A percentile compares a stretch with the other conserved stretches of the same genome.
Conservation (phyloP, 2,329 filamentous ascomycete species). For the Penicillium sp. region DNA sequence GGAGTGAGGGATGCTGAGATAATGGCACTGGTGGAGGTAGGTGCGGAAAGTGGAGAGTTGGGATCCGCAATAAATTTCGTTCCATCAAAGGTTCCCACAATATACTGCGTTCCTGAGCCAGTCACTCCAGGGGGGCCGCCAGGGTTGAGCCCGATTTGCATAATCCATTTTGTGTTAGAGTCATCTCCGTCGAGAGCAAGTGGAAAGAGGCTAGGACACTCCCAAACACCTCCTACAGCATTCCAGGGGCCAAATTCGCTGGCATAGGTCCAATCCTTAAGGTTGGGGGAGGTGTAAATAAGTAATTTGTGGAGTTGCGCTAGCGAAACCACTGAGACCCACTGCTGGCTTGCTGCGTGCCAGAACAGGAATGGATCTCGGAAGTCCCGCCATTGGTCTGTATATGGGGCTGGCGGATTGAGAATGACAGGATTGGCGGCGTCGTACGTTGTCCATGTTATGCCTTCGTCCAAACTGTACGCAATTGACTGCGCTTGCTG, state of each 20-base stretch:
- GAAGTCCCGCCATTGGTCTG: not conserved
- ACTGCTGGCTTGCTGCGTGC: not conserved
- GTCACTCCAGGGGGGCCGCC: slow-evolving; percentile 33
- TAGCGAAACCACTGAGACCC: not conserved
- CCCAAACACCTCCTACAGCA: slow-evolving; percentile 32
- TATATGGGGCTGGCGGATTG: slow-evolving; percentile 42
- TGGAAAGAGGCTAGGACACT: slow-evolving; percentile 33
- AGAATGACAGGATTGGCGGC: slow-evolving; percentile 61
- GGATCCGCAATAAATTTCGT: slow-evolving; percentile 26
- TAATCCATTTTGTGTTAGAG: slow-evolving; percentile 28
- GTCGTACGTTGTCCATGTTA: slow-evolving; percentile 44
- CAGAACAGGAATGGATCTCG: not conserved
- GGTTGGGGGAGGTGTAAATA: not conserved
- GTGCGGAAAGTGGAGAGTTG: slow-evolving; percentile 2
- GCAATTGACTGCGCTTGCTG: slow-evolving; percentile 2
- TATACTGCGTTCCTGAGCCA: slow-evolving; percentile 34
- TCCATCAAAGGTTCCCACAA: slow-evolving; percentile 33
- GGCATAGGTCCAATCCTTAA: slow-evolving; percentile 23
- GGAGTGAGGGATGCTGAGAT: not conserved
- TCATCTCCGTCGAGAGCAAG: slow-evolving; percentile 23
- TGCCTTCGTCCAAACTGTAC: slow-evolving; percentile 1
- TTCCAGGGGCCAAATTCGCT: slow-evolving; percentile 33
- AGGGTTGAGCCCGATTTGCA: slow-evolving; percentile 30
- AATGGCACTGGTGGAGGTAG: not conserved
- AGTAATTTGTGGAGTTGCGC: not conserved